Percentiles rank a stretch among this genome's conserved stretches.
Evolutionary conservation across 306 rosid species (phyloP).

Genomic region (Prunus padus): DNA sequence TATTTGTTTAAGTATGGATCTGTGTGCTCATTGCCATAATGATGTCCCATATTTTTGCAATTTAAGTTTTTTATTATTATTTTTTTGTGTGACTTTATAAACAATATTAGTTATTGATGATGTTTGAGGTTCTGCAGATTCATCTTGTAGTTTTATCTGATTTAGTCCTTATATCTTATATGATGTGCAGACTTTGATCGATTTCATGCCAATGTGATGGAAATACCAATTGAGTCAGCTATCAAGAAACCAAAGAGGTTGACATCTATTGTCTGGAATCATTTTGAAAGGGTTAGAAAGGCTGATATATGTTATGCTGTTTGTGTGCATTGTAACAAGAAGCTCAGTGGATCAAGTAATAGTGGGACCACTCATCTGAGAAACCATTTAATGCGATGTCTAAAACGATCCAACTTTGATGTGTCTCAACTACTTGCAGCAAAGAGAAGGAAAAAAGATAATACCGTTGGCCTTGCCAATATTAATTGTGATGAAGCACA

Average conservation of each 20-base stretch:
- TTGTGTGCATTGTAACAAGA: constrained; percentile 92
- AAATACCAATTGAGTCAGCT: constrained; percentile 62
- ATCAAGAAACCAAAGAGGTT: constrained; percentile 82
- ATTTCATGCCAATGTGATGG: constrained; percentile 56
- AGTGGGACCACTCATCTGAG: constrained; percentile 98
- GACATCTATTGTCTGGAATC: constrained; percentile 98
- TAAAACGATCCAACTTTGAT: constrained; percentile 82
- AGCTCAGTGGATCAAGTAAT: constrained; percentile 96
- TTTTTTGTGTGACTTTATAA: not conserved
- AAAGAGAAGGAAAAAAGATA: constrained; percentile 88
- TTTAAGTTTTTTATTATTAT: not conserved
- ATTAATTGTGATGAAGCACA: constrained; percentile 71
- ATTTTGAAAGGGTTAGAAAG: constrained; percentile 91
- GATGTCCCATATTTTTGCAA: not conserved
- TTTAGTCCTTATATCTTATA: constrained; percentile 11
- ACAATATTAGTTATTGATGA: not conserved
- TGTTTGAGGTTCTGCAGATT: constrained; percentile 10
- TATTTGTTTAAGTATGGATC: not conserved
- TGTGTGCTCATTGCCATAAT: not conserved
- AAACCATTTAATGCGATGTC: constrained; percentile 92
- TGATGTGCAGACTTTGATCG: constrained; percentile 37
- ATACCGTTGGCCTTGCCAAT: constrained; percentile 49
- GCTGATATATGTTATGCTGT: constrained; percentile 88
- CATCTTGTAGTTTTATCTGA: not conserved
- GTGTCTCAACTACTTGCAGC: constrained; percentile 93